Evolutionary conservation across 345 rosid genomes (phyloP), one percentile per base, ranked within the genome.

Genomic region (Reutealis trisperma): DNA sequence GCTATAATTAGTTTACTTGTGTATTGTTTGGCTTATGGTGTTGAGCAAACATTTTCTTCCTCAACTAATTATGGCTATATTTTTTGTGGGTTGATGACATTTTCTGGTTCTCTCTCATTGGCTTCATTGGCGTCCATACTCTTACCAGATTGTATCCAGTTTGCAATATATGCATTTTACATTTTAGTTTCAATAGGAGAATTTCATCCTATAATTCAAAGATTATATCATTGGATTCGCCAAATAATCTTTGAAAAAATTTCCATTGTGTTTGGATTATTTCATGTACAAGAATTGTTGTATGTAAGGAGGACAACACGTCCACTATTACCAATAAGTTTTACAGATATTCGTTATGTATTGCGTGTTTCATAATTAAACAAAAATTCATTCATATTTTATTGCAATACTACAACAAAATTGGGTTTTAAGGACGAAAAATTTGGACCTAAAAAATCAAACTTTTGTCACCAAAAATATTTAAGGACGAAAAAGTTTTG

Each of bases 61-160:
- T 9, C 27, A 42, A 45, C 55, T 27, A 27, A 27, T 44, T 2
- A 5, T 44, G 12, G 8, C 44, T 6, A 42, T 42, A 9, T 67
- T 45, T 21, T 42, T n/a, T 6, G 55, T 5, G 10, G 30, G 44
- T n/a, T 67, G 27, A 67, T 42, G 32, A 14, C 27, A 13, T 24
- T 67, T 67, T 42, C 71, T 42, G 44, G 32, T 67, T 67, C 71
- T 16, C 27, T 67, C 16, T 67, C 71, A 6, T 44, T 67, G 71
- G 54, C 44, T 47, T 67, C 71, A 21, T 67, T 45, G 10, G 71
- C 71, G 0, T 67, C 44, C 21, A 67, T 67, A 19, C 44, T 67
- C 52, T 67, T 67, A 2, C 71, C 71, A 67, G 30, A 67, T n/a
- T 67, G 24, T 6, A n/a, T n/a, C 14, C 54, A 32, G 32, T 44